Conservation (phyloP, 805 yeast species). For the Suhomyces canberraensis region DNA sequence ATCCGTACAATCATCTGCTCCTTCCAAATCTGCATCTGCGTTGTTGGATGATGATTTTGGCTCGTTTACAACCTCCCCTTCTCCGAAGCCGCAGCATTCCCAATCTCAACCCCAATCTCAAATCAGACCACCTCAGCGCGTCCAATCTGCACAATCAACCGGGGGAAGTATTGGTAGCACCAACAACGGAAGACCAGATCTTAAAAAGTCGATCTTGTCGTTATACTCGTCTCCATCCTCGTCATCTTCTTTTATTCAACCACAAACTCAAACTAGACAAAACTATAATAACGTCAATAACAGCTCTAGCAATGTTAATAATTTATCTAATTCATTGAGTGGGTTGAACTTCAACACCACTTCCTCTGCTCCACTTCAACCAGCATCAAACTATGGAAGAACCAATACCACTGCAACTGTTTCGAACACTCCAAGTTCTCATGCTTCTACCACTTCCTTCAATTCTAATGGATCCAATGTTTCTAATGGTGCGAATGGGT, state of each 20-base stretch:
- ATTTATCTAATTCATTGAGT: constrained; percentile 17
- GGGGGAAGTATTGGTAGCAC: constrained; percentile 27
- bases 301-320: constrained; percentile 10
- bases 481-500: not conserved
- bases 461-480: constrained; percentile 1
- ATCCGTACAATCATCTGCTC: not conserved
- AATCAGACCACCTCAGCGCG: constrained; percentile 7
- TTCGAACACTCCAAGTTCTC: constrained; percentile 3
- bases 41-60: constrained; percentile 44
- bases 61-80: constrained; percentile 30
- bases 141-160: constrained; percentile 33
- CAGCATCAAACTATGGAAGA: not conserved
- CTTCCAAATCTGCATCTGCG: not conserved
- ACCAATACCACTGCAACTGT: not conserved
- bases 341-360: constrained; percentile 17
- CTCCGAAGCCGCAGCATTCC: constrained; percentile 12
- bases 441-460: constrained; percentile 9
- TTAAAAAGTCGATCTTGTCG: constrained; percentile 88
- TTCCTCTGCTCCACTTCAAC: not conserved
- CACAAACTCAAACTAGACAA: constrained; percentile 11
- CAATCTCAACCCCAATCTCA: constrained; percentile 8
- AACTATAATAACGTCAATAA: constrained; percentile 1
- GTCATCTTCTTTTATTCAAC: constrained; percentile 36
- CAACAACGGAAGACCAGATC: constrained; percentile 60
- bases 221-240: constrained; percentile 65